Evolutionary conservation across 2,329 filamentous ascomycete species (phyloP), one percentile per base, ranked within the genome.

Genomic region (Aspergillus brunneoviolaceus): DNA sequence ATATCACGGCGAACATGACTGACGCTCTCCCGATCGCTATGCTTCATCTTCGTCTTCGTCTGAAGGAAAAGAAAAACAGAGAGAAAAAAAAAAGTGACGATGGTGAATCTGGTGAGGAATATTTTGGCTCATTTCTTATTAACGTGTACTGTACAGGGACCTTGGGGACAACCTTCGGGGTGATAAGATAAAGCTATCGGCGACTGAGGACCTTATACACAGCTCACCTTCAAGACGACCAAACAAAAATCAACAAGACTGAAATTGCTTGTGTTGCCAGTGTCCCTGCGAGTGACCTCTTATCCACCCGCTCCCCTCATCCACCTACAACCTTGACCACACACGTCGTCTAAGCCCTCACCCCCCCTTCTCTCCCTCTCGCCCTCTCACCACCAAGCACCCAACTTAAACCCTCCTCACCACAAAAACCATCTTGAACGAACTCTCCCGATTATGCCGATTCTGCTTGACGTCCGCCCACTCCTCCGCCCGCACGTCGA

Each of bases 351-450:
- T 5, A 27, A 27, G 9, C 7, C 27, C 27, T 27, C 6, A 27
- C 27, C 19, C 19, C 19, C 19, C 19, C 1, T 1, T 19, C 19
- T 1, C 19, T 1, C 19, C 19, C 25, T 27, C 11, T 12, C n/a
- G n/a, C 33, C 11, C 33, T 19, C 19, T 19, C 19, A 19, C 11
- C 39, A 7, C 16, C 16, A 9, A 9, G 2, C 14, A n/a, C 5
- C 39, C 6, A 16, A 33, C 21, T 19, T 29, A 48, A 11, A 10
- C n/a, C 12, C 53, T 55, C 11, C 19, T 55, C 12, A 55, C 42
- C 31, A 55, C 45, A 49, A 55, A 55, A 19, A 33, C n/a, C 53
- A 55, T 55, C 53, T 55, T 55, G 5, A 55, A 55, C 5, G 42
- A 29, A 6, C n/a, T 49, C 16, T 55, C 42, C 27, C 42, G 42